Percentiles rank a stretch among this genome's conserved stretches.
Conservation (phyloP, 1,139 yeast species). For the Insectozyma bohioensis region DNA sequence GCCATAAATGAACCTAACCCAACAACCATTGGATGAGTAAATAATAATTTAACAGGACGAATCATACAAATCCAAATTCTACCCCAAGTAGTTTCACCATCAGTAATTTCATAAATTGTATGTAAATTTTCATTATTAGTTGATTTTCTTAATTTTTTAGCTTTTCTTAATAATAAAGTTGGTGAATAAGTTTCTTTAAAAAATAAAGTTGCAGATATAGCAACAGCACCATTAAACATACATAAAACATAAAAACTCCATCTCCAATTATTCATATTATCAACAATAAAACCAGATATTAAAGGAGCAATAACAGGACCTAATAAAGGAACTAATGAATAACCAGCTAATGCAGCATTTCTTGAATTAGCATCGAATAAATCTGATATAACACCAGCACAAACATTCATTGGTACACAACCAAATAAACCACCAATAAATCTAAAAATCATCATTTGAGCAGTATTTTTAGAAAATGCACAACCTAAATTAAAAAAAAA, state of each 20-base stretch:
- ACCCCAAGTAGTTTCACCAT: constrained; percentile 31
- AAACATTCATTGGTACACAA: constrained; percentile 44
- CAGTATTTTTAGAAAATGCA: constrained; percentile 38
- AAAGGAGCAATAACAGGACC: constrained; percentile 68
- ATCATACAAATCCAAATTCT: constrained; percentile 35
- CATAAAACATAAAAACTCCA: constrained; percentile 46
- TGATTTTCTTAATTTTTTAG: constrained; percentile 28
- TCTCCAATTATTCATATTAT: constrained; percentile 39
- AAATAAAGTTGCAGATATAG: constrained; percentile 34
- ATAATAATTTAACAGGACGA: constrained; percentile 38
- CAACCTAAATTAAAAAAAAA: constrained; percentile 41
- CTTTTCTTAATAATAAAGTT: constrained; percentile 33
- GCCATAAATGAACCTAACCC: constrained; percentile 50
- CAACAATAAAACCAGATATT: constrained; percentile 55
- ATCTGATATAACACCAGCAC: constrained; percentile 44
- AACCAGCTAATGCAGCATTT: constrained; percentile 42
- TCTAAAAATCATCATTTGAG: constrained; percentile 41
- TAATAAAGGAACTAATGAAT: constrained; percentile 44
- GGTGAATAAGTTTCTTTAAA: constrained; percentile 45
- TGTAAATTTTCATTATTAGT: constrained; percentile 42
- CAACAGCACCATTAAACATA: constrained; percentile 42
- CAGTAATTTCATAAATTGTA: constrained; percentile 44
- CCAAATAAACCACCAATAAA: constrained; percentile 43
- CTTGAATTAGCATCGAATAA: constrained; percentile 39
- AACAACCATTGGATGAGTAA: constrained; percentile 47